Conservation (phyloP, 257 asterid genomes). For the Pogostemon cablin region DNA sequence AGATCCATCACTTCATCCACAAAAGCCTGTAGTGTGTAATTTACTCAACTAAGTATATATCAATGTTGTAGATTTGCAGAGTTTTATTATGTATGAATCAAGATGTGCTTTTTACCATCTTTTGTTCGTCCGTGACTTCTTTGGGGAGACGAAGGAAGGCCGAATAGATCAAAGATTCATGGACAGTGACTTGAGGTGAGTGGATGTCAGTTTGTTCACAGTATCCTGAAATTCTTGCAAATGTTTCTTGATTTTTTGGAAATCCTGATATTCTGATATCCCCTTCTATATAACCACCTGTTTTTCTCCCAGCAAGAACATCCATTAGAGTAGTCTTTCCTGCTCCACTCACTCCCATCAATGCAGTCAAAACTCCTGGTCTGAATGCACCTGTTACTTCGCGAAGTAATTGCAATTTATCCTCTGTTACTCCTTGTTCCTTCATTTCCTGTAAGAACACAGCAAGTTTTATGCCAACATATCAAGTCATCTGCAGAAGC, state of each 20-base stretch:
- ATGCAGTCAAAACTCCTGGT: conserved; percentile 72
- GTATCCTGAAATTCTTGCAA: conserved; percentile 78
- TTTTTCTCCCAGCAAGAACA: conserved; percentile 72
- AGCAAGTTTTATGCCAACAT: conserved; percentile 5
- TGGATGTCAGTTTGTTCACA: conserved; percentile 77
- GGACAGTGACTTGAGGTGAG: conserved; percentile 77
- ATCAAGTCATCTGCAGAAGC: background rate
- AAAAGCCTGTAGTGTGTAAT: conserved; percentile 45
- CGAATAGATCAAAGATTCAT: conserved; percentile 62
- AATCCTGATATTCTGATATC: conserved; percentile 69
- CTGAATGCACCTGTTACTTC: conserved; percentile 70
- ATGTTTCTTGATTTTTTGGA: conserved; percentile 72
- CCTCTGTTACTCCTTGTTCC: conserved; percentile 63
- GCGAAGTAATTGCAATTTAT: conserved; percentile 60
- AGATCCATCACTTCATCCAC: conserved; percentile 72
- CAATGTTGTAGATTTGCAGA: background rate
- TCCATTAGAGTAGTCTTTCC: conserved; percentile 81
- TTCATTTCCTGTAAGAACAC: conserved; percentile 61
- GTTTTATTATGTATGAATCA: background rate
- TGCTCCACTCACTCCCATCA: conserved; percentile 83
- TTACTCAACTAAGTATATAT: background rate
- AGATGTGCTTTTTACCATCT: conserved; percentile 48
- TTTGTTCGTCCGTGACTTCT: conserved; percentile 59
- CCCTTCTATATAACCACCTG: conserved; percentile 71
- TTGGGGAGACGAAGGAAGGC: conserved; percentile 73